Evolutionary conservation across 768 basidiomycete genomes (phyloP).

Genomic region (Russula virescens): DNA sequence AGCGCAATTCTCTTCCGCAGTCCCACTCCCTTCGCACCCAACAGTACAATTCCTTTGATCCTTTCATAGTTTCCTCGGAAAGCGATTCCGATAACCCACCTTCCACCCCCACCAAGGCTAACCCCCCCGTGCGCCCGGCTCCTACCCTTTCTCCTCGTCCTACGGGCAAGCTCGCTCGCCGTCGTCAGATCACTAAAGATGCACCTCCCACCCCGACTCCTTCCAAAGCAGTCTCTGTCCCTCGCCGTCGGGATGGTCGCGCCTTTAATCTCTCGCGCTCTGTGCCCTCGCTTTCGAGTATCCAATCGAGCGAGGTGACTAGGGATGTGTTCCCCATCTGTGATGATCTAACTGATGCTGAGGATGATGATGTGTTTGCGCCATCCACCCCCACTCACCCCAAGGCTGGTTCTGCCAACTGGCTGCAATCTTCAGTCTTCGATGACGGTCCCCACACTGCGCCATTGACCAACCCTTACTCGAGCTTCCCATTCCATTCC

Average conservation of each 20-base stretch:
- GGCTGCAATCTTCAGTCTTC: constrained; percentile 33
- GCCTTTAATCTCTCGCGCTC: constrained; percentile 41
- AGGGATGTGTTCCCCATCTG: constrained; percentile 56
- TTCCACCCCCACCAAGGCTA: constrained; percentile 33
- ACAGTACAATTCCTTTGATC: constrained; percentile 41
- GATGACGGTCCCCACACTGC: constrained; percentile 45
- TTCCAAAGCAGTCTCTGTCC: constrained; percentile 46
- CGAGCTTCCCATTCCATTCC: constrained; percentile 38
- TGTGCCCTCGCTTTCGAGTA: constrained; percentile 37
- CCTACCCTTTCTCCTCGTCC: constrained; percentile 45
- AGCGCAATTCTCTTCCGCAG: constrained; percentile 30
- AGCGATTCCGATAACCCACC: constrained; percentile 28
- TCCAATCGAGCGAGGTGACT: constrained; percentile 33
- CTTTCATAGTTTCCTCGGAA: constrained; percentile 44
- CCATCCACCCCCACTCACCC: constrained; percentile 52
- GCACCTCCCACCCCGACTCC: constrained; percentile 35
- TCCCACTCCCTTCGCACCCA: constrained; percentile 27
- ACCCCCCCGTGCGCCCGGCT: constrained; percentile 27
- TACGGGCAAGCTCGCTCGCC: constrained; percentile 52
- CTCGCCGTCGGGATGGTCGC: constrained; percentile 29
- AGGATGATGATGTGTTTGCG: constrained; percentile 34
- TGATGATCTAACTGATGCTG: constrained; percentile 58
- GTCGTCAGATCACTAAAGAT: constrained; percentile 40
- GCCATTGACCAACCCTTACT: constrained; percentile 36
- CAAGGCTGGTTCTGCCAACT: constrained; percentile 22